Evolutionary conservation across 2,329 filamentous ascomycete species (phyloP).

Genomic region (Thielaviopsis populi): DNA sequence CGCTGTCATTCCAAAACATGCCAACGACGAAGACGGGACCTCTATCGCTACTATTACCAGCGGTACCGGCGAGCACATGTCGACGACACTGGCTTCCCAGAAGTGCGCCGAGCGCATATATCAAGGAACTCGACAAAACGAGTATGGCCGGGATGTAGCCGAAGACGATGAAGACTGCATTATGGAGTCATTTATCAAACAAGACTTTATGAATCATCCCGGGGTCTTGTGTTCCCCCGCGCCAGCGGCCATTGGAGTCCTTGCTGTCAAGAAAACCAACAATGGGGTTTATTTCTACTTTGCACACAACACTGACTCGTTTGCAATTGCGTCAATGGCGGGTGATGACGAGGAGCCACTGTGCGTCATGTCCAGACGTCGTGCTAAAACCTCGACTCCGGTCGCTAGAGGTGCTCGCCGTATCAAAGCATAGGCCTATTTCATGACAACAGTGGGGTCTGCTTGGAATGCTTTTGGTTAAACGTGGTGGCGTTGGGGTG

Average conservation of each 20-base stretch:
- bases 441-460: conserved; percentile 17
- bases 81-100: conserved; percentile 79
- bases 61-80: conserved; percentile 96
- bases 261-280: conserved; percentile 72
- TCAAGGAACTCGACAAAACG: conserved; percentile 45
- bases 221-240: conserved; percentile 68
- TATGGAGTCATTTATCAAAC: conserved; percentile 59
- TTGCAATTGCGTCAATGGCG: conserved; percentile 78
- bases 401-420: conserved; percentile 43
- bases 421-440: conserved; percentile 21
- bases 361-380: conserved; percentile 52
- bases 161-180: conserved; percentile 64
- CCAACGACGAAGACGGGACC: conserved; percentile 50
- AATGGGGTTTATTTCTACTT: conserved; percentile 76
- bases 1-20: conserved; percentile 65
- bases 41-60: conserved; percentile 77
- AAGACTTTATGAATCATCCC: conserved; percentile 89
- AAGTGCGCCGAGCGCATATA: conserved; percentile 78
- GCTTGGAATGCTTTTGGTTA: background rate
- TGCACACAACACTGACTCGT: conserved; percentile 85
- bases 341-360: conserved; percentile 58
- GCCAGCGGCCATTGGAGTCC: conserved; percentile 75
- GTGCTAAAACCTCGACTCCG: conserved; percentile 43
- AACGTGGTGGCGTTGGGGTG: background rate
- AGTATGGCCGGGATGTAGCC: conserved; percentile 44